A percentile compares a stretch with the other conserved stretches of the same genome.
Evolutionary conservation across 129 eudicot genomes (phyloP).

Genomic region (Lactuca sativa): DNA sequence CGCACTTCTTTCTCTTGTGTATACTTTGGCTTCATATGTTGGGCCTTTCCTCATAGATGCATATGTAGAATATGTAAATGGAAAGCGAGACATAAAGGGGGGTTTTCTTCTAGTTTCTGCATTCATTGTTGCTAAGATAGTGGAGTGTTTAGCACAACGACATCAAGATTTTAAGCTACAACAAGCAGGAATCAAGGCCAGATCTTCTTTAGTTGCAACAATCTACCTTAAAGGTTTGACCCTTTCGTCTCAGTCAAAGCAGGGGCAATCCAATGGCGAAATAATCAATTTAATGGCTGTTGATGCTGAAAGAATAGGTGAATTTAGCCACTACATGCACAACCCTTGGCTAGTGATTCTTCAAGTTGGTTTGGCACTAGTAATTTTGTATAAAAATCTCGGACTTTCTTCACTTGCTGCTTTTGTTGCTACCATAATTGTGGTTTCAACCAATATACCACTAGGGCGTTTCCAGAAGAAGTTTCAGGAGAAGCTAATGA

Average conservation of each 20-base stretch:
- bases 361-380: conserved; percentile 67
- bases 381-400: conserved; percentile 53
- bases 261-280: conserved; percentile 68
- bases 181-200: conserved; percentile 53
- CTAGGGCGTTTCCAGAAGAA: conserved; percentile 62
- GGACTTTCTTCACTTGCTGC: conserved; percentile 81
- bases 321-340: conserved; percentile 67
- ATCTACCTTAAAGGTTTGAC: conserved; percentile 71
- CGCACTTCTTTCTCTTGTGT: conserved; percentile 41
- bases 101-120: conserved; percentile 57
- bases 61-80: conserved; percentile 72
- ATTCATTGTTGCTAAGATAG: conserved; percentile 61
- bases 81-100: conserved; percentile 33
- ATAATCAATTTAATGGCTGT: conserved; percentile 80
- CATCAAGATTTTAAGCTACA: conserved; percentile 64
- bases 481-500: conserved; percentile 67
- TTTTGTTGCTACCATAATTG: conserved; percentile 50
- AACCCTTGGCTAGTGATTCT: conserved; percentile 65
- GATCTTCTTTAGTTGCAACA: conserved; percentile 65
- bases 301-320: conserved; percentile 80
- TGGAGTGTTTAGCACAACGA: conserved; percentile 70
- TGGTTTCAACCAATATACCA: conserved; percentile 68
- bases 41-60: conserved; percentile 81
- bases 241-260: conserved; percentile 59
- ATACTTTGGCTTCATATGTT: conserved; percentile 61